These are phyloP conservation scores for Coemansia sp. DNA, from an alignment of 192 early-diverging fungal genomes.

Conservation along the genomic window DNA sequence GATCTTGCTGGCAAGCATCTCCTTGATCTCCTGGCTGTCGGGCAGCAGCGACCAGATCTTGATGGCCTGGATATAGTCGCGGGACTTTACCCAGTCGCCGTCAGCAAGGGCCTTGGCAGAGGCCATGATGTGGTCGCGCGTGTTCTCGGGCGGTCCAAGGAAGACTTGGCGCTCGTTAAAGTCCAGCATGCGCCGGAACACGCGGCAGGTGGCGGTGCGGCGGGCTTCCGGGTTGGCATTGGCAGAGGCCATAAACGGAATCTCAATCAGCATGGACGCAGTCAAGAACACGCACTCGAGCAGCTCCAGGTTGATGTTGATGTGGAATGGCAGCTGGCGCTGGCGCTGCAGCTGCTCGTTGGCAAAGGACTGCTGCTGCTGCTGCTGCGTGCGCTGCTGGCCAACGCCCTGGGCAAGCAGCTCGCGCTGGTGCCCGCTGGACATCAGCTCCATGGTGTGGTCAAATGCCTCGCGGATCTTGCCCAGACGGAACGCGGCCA, in stretches of 20 bases:
- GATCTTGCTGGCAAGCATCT: slow-evolving; percentile 86
- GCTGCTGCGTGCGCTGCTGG: slow-evolving; percentile 66
- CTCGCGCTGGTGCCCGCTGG: slow-evolving; percentile 84
- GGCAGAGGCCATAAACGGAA: slow-evolving; percentile 89
- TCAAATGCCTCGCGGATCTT: slow-evolving; percentile 85
- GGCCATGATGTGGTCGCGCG: slow-evolving; percentile 97
- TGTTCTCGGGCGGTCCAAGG: slow-evolving; percentile 96
- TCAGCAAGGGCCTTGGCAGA: slow-evolving; percentile 86
- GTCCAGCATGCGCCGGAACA: slow-evolving; percentile 91
- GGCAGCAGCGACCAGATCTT: slow-evolving; percentile 94
- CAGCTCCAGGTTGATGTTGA: slow-evolving; percentile 99
- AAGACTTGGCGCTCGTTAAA: slow-evolving; percentile 96
- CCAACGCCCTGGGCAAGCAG: slow-evolving; percentile 86
- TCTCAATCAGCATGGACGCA: slow-evolving; percentile 96
- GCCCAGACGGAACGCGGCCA: slow-evolving; percentile 94
- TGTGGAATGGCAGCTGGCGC: slow-evolving; percentile 98
- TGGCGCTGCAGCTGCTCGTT: slow-evolving; percentile 91
- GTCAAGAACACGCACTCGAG: slow-evolving; percentile 96
- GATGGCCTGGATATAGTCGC: slow-evolving; percentile 82
- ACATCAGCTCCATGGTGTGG: slow-evolving; percentile 85
- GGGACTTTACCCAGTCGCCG: slow-evolving; percentile 91
- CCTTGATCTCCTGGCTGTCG: slow-evolving; percentile 78
- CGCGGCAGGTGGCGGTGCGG: slow-evolving; percentile 81
- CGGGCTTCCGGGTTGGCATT: slow-evolving; percentile 56
- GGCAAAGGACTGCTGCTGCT: slow-evolving; percentile 83